These are phyloP conservation scores for Lactarius hengduanensis DNA, from an alignment of 768 basidiomycete genomes.

Conservation along the genomic window DNA sequence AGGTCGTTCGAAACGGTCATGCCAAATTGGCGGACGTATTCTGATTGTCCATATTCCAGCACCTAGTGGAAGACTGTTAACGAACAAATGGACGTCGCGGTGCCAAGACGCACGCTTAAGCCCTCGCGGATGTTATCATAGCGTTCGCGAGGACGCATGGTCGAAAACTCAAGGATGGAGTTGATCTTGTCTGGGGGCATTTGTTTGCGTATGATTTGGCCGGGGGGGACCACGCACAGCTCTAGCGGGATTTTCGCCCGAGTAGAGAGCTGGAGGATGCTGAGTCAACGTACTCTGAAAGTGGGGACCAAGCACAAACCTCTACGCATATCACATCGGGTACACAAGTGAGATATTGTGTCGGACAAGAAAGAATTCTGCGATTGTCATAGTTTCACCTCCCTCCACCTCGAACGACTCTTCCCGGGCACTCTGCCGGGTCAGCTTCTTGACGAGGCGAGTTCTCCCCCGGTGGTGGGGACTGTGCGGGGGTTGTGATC, in stretches of 20 bases:
- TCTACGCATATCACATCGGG: conserved; percentile 67
- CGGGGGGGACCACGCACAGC: conserved; percentile 55
- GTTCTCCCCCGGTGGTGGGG: conserved; percentile 31
- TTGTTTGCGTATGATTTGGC: conserved; percentile 71
- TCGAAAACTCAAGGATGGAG: conserved; percentile 62
- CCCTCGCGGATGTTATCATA: conserved; percentile 53
- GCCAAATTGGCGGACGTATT: conserved; percentile 67
- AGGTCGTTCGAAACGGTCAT: conserved; percentile 58
- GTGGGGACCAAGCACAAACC: conserved; percentile 40
- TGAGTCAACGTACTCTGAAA: background rate
- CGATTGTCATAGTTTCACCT: conserved; percentile 54
- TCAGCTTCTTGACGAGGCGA: conserved; percentile 63
- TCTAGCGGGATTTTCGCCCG: conserved; percentile 68
- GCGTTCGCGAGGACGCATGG: conserved; percentile 56
- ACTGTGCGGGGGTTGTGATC: conserved; percentile 42
- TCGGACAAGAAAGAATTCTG: conserved; percentile 54
- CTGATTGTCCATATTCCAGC: conserved; percentile 42
- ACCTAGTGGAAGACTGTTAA: conserved; percentile 42
- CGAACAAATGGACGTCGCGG: background rate
- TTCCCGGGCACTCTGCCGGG: conserved; percentile 48
- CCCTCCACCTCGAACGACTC: conserved; percentile 56
- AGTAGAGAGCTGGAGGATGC: conserved; percentile 47
- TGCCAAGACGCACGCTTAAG: conserved; percentile 41
- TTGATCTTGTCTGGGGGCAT: conserved; percentile 63
- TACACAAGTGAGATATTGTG: conserved; percentile 54